Conservation (phyloP, 768 basidiomycete genomes). For the Calocybe cyanea region DNA sequence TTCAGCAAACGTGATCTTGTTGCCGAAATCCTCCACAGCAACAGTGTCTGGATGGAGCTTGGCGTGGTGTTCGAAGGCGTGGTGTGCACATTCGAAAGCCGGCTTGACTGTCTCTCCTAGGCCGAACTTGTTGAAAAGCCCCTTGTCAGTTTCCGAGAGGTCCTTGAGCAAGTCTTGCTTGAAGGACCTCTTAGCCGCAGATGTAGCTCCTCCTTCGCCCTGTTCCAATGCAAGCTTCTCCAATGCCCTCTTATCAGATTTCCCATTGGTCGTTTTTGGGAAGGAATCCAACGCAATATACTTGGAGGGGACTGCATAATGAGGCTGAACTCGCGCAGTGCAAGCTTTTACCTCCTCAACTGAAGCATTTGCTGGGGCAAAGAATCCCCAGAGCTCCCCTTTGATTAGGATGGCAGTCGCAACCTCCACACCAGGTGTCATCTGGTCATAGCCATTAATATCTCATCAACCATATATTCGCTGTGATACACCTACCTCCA, state of each 20-base stretch:
- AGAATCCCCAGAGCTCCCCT: conserved; percentile 12
- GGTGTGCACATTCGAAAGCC: conserved; percentile 50
- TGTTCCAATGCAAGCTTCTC: conserved; percentile 32
- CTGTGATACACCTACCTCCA: conserved; percentile 37
- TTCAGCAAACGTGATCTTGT: conserved; percentile 46
- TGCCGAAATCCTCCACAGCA: conserved; percentile 48
- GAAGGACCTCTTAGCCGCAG: conserved; percentile 7
- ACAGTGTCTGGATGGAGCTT: conserved; percentile 33
- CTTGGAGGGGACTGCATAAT: conserved; percentile 10
- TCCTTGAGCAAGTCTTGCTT: conserved; percentile 10
- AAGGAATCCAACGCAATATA: conserved; percentile 3
- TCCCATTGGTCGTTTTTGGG: conserved; percentile 13
- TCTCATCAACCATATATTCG: no score
- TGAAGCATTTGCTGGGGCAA: conserved; percentile 8
- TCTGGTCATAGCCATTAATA: neutral
- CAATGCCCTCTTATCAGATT: conserved; percentile 34
- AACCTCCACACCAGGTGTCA: conserved; percentile 8
- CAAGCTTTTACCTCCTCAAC: conserved; percentile 10
- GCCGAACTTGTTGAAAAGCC: conserved; percentile 42
- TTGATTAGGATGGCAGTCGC: conserved; percentile 13
- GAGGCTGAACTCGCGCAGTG: conserved; percentile 9
- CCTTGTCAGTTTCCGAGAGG: conserved; percentile 38
- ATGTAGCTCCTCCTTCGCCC: neutral
- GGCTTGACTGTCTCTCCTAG: conserved; percentile 32
- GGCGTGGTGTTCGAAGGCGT: conserved; percentile 49